Evolutionary conservation across 1,139 yeast species (phyloP), one percentile per base, ranked within the genome.

Genomic region (Meyerozyma guilliermondii): DNA sequence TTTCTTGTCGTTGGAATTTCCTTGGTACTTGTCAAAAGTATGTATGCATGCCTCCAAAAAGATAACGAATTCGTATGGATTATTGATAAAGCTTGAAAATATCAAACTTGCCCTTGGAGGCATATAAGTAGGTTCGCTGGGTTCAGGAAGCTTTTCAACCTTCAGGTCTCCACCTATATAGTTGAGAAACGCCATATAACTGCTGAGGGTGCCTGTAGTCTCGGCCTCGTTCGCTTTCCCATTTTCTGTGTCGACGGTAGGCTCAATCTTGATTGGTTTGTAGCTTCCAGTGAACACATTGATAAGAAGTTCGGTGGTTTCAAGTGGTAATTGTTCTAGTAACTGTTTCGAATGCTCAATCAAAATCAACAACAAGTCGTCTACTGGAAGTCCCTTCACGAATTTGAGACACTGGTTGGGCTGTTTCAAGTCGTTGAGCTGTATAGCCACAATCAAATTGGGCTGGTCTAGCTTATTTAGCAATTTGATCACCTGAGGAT

Each of bases 81-180:
- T 88, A 53, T 83, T 80, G 13, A 87, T 80, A 59, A 92, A 94
- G 2, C 95, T 81, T 1, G 95, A 81, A 58, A 89, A 94, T 2
- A 92, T 87, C 35, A 92, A 70, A 42, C 91, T 76, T 3, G 98
- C 98, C 43, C 82, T 76, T 2, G 99, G 98, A 1, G 98, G 97
- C 44, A 85, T 82, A 57, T 91, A 91, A 0, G 96, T 87, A 1
- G 95, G 92, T 24, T 59, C 58, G n/a, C 20, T 30, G 14, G 35
- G 28, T 11, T 34, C 42, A 6, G 38, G 24, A 44, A 4, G 36
- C 17, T 5, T 43, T 43, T 10, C 44, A 49, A 7, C 20, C 29
- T 6, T 49, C 56, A 2, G 46, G 51, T 3, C 44, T 51, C 45
- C 33, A 41, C 44, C 69, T 71, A 87, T 73, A 55, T 84, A 86